Evolutionary conservation across 108 stramenopile genomes (phyloP), one percentile per base, ranked within the genome.

Genomic region (Cafeteria roenbergensis): DNA sequence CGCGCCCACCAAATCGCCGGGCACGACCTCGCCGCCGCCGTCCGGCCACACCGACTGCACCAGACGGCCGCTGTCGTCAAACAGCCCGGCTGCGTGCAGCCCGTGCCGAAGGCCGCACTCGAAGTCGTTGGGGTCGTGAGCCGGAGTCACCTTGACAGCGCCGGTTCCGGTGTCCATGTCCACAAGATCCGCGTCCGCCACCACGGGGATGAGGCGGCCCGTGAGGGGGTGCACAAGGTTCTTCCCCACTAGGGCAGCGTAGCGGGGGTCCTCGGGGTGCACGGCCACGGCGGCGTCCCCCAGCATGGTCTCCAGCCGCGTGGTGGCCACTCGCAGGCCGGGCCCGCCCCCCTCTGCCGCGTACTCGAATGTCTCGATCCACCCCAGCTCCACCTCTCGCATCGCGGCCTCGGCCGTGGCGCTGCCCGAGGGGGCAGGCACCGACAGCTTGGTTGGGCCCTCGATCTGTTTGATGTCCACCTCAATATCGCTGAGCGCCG

Each of bases 81-180:
- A 57, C 57, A 31, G 57, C 22, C 59, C 59, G 42, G 91, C 86
- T 29, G 91, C 82, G 1, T 84, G 84, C 32, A 99, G 80, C 31
- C 86, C 82, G 71, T 85, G 89, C 61, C 88, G 85, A 66, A 91
- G 89, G 0, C 92, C 97, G 57, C 94, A 80, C 28, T 88, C 91
- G 61, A 89, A 91, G 76, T 99, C 97, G 69, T 95, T 96, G 26
- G 88, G 85, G 74, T 95, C 94, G 70, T 95, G 94, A 17, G 89
- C 91, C 25, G 94, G 94, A 32, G 94, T 92, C 66, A 95, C 90
- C 71, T 95, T 95, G 34, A 95, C 77, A 0, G 90, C 94, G n/a
- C 94, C 94, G 24, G 94, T 90, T 35, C 94, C 94, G 64, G 90
- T 90, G 66, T 86, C 90, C 76, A 84, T 81, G 71, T 95, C 94